Percentiles rank a stretch among this genome's conserved stretches.
Evolutionary conservation across 208 protist species (phyloP).

Genomic region (Crithidia expoeki): DNA sequence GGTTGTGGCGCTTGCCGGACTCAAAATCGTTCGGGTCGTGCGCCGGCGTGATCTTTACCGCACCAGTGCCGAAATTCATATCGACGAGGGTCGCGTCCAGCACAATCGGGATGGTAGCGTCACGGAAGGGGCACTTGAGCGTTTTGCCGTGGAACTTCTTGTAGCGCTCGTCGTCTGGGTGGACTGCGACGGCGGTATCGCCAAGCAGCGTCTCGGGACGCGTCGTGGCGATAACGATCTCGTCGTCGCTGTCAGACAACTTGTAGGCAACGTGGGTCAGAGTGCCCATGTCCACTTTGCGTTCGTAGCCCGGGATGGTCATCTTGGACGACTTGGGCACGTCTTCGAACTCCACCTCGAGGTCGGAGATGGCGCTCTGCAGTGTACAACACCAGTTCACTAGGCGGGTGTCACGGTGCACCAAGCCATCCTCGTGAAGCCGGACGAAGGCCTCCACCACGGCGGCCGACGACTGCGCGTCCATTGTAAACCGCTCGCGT

Average conservation of each 20-base stretch:
- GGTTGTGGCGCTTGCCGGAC: conserved; percentile 95
- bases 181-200: conserved; percentile 98
- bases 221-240: conserved; percentile 98
- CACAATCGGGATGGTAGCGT: conserved; percentile 97
- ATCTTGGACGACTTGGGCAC: conserved; percentile 81
- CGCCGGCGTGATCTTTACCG: conserved; percentile 98
- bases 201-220: conserved; percentile 99
- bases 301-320: conserved; percentile 90
- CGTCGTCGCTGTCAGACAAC: conserved; percentile 76
- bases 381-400: conserved; percentile 99
- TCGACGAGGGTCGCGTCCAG: conserved; percentile 97
- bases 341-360: conserved; percentile 98
- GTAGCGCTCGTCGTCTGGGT: conserved; percentile 98
- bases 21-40: conserved; percentile 99
- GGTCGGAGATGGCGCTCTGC: conserved; percentile 99
- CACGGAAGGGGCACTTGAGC: conserved; percentile 96
- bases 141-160: conserved; percentile 95
- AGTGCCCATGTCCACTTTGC: conserved; percentile 94
- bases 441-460: conserved; percentile 97
- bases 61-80: conserved; percentile 98
- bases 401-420: conserved; percentile 97
- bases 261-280: conserved; percentile 97
- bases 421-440: conserved; percentile 96
- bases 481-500: conserved; percentile 99
- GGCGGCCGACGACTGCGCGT: conserved; percentile 91